phyloP scores from a whole-genome alignment of 148 eudicot species.

The Persicaria maculosa region DNA sequence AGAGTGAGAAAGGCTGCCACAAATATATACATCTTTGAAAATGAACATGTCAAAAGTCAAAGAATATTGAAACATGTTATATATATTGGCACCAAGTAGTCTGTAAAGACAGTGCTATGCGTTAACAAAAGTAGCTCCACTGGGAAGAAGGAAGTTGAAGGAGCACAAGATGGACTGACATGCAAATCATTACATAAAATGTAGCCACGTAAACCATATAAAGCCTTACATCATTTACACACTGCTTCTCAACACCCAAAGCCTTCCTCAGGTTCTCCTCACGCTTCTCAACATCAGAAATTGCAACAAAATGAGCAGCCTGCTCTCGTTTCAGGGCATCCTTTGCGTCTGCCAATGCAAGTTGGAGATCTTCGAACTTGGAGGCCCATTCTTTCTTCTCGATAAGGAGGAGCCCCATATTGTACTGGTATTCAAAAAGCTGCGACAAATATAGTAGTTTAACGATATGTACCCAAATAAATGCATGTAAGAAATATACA shows the following conservation, averaged over 20 bases:
- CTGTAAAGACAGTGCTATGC: neutral
- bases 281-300: slow-evolving; percentile 80
- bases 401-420: slow-evolving; percentile 91
- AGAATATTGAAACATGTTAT: neutral
- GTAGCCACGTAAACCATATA: neutral
- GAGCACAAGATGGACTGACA: neutral
- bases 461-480: slow-evolving; percentile 1
- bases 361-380: slow-evolving; percentile 69
- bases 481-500: neutral
- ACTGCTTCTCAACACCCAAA: slow-evolving; percentile 90
- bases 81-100: neutral
- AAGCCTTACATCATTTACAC: slow-evolving; percentile 70
- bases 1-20: neutral
- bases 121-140: neutral
- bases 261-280: slow-evolving; percentile 88
- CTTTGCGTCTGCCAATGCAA: slow-evolving; percentile 43
- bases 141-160: neutral
- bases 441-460: slow-evolving; percentile 20
- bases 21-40: neutral
- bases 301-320: slow-evolving; percentile 60
- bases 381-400: slow-evolving; percentile 89
- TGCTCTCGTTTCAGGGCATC: slow-evolving; percentile 73
- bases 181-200: neutral
- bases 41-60: neutral
- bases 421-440: slow-evolving; percentile 95